phyloP scores from a whole-genome alignment of 2,329 filamentous ascomycete species.

The Sphaerulina populicola region DNA sequence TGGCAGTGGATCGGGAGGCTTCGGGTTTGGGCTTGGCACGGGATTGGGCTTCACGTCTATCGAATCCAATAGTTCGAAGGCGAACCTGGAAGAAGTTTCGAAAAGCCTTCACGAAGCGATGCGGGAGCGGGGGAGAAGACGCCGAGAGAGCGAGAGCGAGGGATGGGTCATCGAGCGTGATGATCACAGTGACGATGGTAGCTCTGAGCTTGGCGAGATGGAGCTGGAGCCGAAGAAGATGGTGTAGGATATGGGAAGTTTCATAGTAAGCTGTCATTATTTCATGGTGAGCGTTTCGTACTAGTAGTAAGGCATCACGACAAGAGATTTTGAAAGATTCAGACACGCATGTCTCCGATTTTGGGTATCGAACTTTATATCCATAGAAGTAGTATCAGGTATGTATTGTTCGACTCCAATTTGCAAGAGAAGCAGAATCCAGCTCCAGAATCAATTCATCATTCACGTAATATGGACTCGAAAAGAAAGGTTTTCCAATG shows the following conservation, averaged over 20 bases:
- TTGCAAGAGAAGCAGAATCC: too few species aligned
- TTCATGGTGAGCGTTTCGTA: conserved; percentile 2
- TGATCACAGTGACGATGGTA: conserved; percentile 15
- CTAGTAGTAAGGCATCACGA: too few species aligned
- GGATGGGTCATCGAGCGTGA: conserved; percentile 23
- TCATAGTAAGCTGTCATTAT: not conserved
- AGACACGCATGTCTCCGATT: too few species aligned
- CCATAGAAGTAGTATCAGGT: too few species aligned
- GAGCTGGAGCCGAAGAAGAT: conserved; percentile 20
- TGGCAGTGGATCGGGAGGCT: conserved; percentile 30
- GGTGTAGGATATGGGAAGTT: conserved; percentile 6
- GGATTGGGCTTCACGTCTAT: conserved; percentile 28
- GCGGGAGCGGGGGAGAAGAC: conserved; percentile 62
- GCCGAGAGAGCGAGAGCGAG: conserved; percentile 34
- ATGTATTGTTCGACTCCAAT: too few species aligned
- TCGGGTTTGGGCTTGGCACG: conserved; percentile 14
- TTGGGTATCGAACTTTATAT: too few species aligned
- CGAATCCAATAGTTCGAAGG: conserved; percentile 47
- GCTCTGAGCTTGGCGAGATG: conserved; percentile 11
- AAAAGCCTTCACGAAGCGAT: conserved; percentile 79
- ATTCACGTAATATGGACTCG: too few species aligned
- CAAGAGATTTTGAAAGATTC: too few species aligned
- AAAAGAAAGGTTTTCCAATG: too few species aligned
- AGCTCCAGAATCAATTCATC: too few species aligned
- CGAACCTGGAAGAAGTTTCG: conserved; percentile 73